Percentiles rank a stretch among this genome's conserved stretches.
These are phyloP conservation scores for Solanum chaucha DNA, from an alignment of 257 asterid species.

Conservation along the genomic window DNA sequence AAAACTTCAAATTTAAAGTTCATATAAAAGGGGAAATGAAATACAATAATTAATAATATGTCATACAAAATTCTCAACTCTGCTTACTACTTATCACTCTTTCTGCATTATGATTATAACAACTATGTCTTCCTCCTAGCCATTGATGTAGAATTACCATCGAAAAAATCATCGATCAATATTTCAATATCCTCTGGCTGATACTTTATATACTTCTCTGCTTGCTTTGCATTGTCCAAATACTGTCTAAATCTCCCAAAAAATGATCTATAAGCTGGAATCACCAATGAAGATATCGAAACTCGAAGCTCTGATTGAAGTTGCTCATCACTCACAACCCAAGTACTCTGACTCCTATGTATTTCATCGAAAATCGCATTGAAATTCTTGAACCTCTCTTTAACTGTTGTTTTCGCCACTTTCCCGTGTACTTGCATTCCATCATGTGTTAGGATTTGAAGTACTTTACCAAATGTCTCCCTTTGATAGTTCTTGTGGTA, in stretches of 20 bases:
- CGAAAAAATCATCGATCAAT: slow-evolving; percentile 65
- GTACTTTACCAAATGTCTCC: slow-evolving; percentile 68
- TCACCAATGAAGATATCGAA: slow-evolving; percentile 53
- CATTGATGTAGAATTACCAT: slow-evolving; percentile 58
- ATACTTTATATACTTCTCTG: slow-evolving; percentile 61
- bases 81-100: neutral
- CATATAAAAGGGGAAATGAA: neutral
- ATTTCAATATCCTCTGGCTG: slow-evolving; percentile 85
- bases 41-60: neutral
- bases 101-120: neutral
- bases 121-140: slow-evolving; percentile 38
- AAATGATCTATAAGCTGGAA: slow-evolving; percentile 81
- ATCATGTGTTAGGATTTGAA: slow-evolving; percentile 54
- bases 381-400: slow-evolving; percentile 69
- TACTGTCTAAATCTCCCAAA: slow-evolving; percentile 58
- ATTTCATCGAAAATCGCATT: slow-evolving; percentile 57
- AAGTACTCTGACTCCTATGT: slow-evolving; percentile 46
- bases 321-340: slow-evolving; percentile 88
- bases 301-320: slow-evolving; percentile 84
- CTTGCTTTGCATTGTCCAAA: slow-evolving; percentile 44
- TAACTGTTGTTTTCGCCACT: slow-evolving; percentile 38
- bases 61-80: neutral
- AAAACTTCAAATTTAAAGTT: neutral
- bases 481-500: slow-evolving; percentile 80
- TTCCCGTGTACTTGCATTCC: slow-evolving; percentile 46